Conservation (phyloP, 257 asterid species). For the Solanum clarkiae region DNA sequence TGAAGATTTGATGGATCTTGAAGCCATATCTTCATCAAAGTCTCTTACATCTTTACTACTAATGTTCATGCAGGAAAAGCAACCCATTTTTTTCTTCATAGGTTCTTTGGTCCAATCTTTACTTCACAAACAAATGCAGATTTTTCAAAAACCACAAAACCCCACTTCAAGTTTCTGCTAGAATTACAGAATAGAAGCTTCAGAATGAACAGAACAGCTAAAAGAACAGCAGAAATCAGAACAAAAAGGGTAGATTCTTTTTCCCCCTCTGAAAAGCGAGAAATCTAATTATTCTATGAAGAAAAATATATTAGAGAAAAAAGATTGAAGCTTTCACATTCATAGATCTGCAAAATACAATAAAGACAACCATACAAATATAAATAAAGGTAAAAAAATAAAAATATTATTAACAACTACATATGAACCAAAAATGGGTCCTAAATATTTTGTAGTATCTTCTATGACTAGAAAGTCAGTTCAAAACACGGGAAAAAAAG, state of each 20-base stretch:
- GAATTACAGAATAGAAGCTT: background rate
- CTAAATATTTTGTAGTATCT: background rate
- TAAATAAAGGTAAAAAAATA: background rate
- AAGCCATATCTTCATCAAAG: constrained; percentile 23
- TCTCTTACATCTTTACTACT: constrained; percentile 16
- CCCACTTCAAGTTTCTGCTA: background rate
- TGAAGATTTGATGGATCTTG: constrained; percentile 21
- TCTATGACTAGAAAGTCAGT: background rate
- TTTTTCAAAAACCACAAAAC: background rate
- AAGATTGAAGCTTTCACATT: background rate
- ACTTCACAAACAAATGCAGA: background rate
- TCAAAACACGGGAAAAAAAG: background rate
- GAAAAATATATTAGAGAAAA: background rate
- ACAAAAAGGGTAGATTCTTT: background rate
- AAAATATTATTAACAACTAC: background rate
- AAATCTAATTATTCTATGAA: background rate
- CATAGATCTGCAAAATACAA: constrained; percentile 7
- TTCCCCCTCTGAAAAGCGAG: background rate
- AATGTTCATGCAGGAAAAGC: constrained; percentile 43
- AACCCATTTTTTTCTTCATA: constrained; percentile 18
- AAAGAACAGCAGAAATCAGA: background rate
- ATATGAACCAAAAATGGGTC: background rate
- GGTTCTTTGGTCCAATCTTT: background rate
- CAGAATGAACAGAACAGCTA: background rate
- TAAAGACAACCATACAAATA: background rate